Evolutionary conservation across 78 protist species (phyloP).

Genomic region (Polysphondylium violaceum): DNA sequence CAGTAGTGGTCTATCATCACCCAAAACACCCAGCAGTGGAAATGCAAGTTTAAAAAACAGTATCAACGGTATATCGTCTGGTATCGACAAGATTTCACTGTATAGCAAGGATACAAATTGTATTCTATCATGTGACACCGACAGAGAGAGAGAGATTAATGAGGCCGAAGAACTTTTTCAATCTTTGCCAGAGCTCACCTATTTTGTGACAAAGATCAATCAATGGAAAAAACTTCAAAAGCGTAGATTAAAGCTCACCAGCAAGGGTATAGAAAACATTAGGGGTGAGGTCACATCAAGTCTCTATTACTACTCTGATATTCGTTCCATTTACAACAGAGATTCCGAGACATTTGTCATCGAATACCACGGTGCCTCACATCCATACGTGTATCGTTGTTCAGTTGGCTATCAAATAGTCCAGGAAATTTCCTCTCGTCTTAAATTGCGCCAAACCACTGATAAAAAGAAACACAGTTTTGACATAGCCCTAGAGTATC

Average conservation of each 20-base stretch:
- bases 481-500: slow-evolving; percentile 68
- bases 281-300: slow-evolving; percentile 50
- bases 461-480: slow-evolving; percentile 53
- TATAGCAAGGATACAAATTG: slow-evolving; percentile 35
- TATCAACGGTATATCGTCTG: slow-evolving; percentile 39
- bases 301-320: slow-evolving; percentile 36
- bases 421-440: slow-evolving; percentile 51
- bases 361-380: slow-evolving; percentile 60
- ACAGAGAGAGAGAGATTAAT: slow-evolving; percentile 68
- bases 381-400: slow-evolving; percentile 40
- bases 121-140: slow-evolving; percentile 40
- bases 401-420: slow-evolving; percentile 69
- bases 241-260: slow-evolving; percentile 40
- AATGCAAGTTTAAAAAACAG: slow-evolving; percentile 18
- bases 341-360: slow-evolving; percentile 70
- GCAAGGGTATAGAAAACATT: slow-evolving; percentile 54
- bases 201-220: slow-evolving; percentile 66
- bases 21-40: slow-evolving; percentile 10
- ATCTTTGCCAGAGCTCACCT: slow-evolving; percentile 36
- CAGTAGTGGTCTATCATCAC: not conserved
- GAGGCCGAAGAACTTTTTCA: slow-evolving; percentile 63
- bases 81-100: slow-evolving; percentile 27
- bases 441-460: slow-evolving; percentile 19
- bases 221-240: slow-evolving; percentile 77
- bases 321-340: slow-evolving; percentile 34